A percentile compares a stretch with the other conserved stretches of the same genome.
These are phyloP conservation scores for Termitomyces titanicus DNA, from an alignment of 768 basidiomycete species.

Conservation along the genomic window DNA sequence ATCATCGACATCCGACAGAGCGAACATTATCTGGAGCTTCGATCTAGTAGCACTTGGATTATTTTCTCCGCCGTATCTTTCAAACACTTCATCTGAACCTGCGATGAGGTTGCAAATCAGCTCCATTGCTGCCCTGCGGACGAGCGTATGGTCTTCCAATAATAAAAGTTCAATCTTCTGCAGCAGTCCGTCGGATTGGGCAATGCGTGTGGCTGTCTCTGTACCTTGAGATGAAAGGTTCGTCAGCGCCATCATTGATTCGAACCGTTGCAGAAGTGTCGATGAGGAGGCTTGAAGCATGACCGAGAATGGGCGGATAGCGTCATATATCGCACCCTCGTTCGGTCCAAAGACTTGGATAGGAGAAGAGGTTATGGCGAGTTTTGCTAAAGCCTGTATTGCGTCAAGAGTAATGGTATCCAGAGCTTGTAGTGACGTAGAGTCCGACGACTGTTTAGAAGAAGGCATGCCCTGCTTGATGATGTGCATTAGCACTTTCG, in stretches of 20 bases:
- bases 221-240: constrained; percentile 83
- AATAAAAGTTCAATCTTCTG: constrained; percentile 69
- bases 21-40: constrained; percentile 78
- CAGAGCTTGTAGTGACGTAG: constrained; percentile 24
- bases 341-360: constrained; percentile 89
- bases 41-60: constrained; percentile 38
- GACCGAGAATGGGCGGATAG: constrained; percentile 75
- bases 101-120: constrained; percentile 88
- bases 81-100: constrained; percentile 73
- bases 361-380: constrained; percentile 90
- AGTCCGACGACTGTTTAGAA: constrained; percentile 22
- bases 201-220: constrained; percentile 64
- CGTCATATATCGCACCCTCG: constrained; percentile 71
- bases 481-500: constrained; percentile 56
- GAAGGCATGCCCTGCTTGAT: constrained; percentile 46
- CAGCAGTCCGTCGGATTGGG: constrained; percentile 54
- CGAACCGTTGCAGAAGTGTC: constrained; percentile 81
- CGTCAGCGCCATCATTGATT: constrained; percentile 93
- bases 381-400: constrained; percentile 88
- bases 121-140: constrained; percentile 87
- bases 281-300: constrained; percentile 69
- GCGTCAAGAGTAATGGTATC: constrained; percentile 52
- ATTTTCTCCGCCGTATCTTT: constrained; percentile 56
- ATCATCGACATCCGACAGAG: constrained; percentile 86
- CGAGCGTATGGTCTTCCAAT: constrained; percentile 76